Conservation (phyloP, 805 yeast species). For the Yamadazyma akitaensis region DNA sequence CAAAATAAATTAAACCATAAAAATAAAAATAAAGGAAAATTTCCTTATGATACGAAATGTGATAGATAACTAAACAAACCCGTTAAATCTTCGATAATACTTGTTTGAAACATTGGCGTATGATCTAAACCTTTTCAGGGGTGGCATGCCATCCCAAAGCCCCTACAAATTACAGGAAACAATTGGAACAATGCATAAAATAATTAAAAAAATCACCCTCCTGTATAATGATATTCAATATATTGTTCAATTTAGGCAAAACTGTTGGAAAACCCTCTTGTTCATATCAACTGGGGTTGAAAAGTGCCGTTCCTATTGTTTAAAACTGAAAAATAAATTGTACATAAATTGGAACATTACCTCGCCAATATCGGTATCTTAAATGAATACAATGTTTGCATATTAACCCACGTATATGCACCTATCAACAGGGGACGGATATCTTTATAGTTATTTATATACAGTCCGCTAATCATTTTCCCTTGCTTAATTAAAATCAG, state of each 20-base stretch:
- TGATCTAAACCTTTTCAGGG: not conserved
- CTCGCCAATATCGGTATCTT: slow-evolving; percentile 3
- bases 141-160: not conserved
- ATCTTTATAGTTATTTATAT: not conserved
- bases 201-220: not conserved
- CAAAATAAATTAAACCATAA: not conserved
- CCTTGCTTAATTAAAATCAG: no score
- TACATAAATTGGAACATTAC: slow-evolving; percentile 1
- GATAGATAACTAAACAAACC: slow-evolving; percentile 1
- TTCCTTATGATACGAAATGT: slow-evolving; percentile 1
- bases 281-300: not conserved
- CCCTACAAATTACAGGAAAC: not conserved
- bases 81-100: not conserved
- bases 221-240: not conserved
- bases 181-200: not conserved
- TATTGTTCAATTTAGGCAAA: not conserved
- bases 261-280: not conserved
- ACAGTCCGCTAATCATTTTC: not conserved
- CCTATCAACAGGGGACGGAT: not conserved
- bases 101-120: not conserved
- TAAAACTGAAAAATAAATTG: not conserved
- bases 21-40: not conserved
- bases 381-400: not conserved
- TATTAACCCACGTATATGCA: slow-evolving; percentile 2
- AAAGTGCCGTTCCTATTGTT: slow-evolving; percentile 6